phyloP scores from a whole-genome alignment of 805 yeast species.

The Cyberlindnera maritima region DNA sequence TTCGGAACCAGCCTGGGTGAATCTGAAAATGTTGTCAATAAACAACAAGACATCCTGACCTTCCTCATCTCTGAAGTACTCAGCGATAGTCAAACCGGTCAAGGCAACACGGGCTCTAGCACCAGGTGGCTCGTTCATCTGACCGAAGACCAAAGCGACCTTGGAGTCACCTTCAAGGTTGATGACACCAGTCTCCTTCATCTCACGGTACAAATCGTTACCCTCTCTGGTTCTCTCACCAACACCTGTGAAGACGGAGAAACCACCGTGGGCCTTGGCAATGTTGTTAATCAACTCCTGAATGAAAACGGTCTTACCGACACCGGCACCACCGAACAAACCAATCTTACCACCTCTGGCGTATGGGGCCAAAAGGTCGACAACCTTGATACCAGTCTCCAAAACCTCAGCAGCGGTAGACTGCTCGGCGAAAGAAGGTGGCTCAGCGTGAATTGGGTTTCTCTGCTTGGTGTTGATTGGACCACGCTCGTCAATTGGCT shows the following conservation, averaged over 20 bases:
- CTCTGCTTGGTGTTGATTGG: conserved; percentile 89
- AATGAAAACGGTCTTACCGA: conserved; percentile 99
- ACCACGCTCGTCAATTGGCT: conserved; percentile 99
- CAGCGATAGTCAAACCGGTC: conserved; percentile 99
- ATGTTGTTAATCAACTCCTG: conserved; percentile 99
- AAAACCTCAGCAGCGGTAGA: conserved; percentile 97
- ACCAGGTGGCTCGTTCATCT: conserved; percentile 99
- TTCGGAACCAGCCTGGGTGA: conserved; percentile 99
- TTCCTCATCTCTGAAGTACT: conserved; percentile 99
- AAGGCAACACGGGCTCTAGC: conserved; percentile 99
- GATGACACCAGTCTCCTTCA: conserved; percentile 99
- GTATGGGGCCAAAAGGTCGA: conserved; percentile 97
- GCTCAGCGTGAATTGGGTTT: conserved; percentile 99
- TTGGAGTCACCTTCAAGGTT: conserved; percentile 99
- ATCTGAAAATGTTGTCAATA: conserved; percentile 99
- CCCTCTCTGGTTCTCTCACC: conserved; percentile 99
- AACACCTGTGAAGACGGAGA: conserved; percentile 99
- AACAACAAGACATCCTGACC: conserved; percentile 99
- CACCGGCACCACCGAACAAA: conserved; percentile 99
- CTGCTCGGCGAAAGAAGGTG: conserved; percentile 95
- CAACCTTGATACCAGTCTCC: conserved; percentile 99
- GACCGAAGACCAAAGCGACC: conserved; percentile 99
- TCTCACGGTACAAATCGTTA: conserved; percentile 99
- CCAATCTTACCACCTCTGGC: conserved; percentile 99
- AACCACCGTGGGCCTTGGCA: conserved; percentile 99